A percentile compares a stretch with the other conserved stretches of the same genome.
These are phyloP conservation scores for Aspergillus diversus DNA, from an alignment of 495 filamentous ascomycete genomes.

Conservation along the genomic window DNA sequence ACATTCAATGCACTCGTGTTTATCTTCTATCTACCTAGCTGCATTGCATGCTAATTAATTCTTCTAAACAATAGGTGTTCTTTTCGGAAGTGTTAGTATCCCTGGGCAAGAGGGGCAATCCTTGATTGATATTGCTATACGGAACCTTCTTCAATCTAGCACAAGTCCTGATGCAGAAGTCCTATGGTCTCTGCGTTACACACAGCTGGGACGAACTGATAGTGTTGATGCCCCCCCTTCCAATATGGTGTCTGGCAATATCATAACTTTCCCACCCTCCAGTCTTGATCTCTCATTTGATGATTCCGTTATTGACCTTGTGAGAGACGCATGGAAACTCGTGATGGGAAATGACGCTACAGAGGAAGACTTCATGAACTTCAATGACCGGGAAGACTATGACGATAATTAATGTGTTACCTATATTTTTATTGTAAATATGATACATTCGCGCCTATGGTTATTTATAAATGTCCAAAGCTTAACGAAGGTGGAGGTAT, in stretches of 20 bases:
- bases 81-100: conserved; percentile 62
- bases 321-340: conserved; percentile 65
- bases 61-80: conserved; percentile 57
- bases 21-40: conserved; percentile 19
- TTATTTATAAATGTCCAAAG: not conserved
- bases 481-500: no score
- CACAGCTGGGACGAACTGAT: conserved; percentile 44
- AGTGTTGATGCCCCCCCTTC: conserved; percentile 22
- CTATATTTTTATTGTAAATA: conserved; percentile 3
- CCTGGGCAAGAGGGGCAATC: conserved; percentile 40
- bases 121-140: conserved; percentile 58
- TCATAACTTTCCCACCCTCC: conserved; percentile 53
- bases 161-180: conserved; percentile 40
- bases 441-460: not conserved
- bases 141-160: conserved; percentile 51
- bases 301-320: conserved; percentile 62
- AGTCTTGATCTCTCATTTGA: conserved; percentile 69
- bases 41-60: conserved; percentile 49
- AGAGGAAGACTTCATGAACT: conserved; percentile 65
- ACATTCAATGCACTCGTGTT: conserved; percentile 6
- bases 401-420: conserved; percentile 34
- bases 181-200: conserved; percentile 68
- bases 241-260: conserved; percentile 31
- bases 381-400: conserved; percentile 46
- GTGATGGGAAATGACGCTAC: conserved; percentile 55